Evolutionary conservation across 148 eudicot species (phyloP).

Genomic region (Silene conica): DNA sequence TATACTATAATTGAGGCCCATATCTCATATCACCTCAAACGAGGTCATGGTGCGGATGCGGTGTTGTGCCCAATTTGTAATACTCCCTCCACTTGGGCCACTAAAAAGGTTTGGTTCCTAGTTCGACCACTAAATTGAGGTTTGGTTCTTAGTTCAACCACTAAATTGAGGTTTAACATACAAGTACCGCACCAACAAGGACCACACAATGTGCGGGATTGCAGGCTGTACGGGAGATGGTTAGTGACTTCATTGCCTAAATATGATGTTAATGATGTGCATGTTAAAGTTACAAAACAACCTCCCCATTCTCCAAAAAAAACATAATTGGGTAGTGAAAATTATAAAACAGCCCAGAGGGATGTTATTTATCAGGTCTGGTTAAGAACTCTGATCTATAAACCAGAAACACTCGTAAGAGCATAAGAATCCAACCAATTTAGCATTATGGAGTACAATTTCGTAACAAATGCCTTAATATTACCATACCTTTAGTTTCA

Average conservation of each 20-base stretch:
- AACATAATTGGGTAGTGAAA: not conserved
- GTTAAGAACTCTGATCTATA: not conserved
- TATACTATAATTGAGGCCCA: too few relatives aligned
- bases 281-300: not conserved
- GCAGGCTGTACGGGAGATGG: not conserved
- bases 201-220: too few relatives aligned
- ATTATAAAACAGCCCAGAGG: not conserved
- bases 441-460: not conserved
- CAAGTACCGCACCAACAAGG: too few relatives aligned
- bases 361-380: not conserved
- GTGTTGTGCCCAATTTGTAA: too few relatives aligned
- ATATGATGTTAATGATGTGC: not conserved
- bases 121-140: not conserved
- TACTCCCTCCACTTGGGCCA: not conserved
- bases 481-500: conserved; percentile 59
- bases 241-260: not conserved
- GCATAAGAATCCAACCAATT: conserved; percentile 2
- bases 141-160: too few relatives aligned
- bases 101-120: not conserved
- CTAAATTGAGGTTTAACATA: too few relatives aligned
- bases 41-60: too few relatives aligned
- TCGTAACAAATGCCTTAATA: not conserved
- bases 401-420: not conserved
- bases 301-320: not conserved
- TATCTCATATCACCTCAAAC: too few relatives aligned